These are phyloP conservation scores for Prunus kanzakura DNA, from an alignment of 306 rosid genomes.

Conservation along the genomic window DNA sequence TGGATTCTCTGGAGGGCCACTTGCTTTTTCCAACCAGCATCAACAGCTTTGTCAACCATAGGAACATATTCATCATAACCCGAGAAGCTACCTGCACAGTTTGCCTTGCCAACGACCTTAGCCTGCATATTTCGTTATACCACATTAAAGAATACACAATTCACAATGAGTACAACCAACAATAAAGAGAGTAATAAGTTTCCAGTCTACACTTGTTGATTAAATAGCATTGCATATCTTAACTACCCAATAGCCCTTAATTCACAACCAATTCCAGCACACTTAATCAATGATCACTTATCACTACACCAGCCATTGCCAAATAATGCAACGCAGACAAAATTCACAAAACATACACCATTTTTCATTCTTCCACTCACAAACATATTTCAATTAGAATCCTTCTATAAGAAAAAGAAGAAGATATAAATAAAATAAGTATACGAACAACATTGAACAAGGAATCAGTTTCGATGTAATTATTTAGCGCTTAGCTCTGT, in stretches of 20 bases:
- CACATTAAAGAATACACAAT: slow-evolving; percentile 6
- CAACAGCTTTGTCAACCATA: slow-evolving; percentile 97
- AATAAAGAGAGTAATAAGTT: not conserved
- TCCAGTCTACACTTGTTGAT: not conserved
- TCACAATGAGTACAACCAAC: slow-evolving; percentile 14
- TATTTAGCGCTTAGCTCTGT: not conserved
- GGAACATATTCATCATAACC: slow-evolving; percentile 94
- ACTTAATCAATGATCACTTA: not conserved
- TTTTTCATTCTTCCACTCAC: not conserved
- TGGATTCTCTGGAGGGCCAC: slow-evolving; percentile 45
- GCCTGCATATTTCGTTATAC: slow-evolving; percentile 41
- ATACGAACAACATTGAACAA: not conserved
- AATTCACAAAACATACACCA: not conserved
- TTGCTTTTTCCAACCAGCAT: slow-evolving; percentile 76
- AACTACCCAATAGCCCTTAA: not conserved
- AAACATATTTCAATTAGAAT: not conserved
- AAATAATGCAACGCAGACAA: not conserved
- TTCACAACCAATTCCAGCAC: not conserved
- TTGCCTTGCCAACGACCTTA: slow-evolving; percentile 66
- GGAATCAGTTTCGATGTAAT: not conserved
- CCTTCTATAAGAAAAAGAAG: not conserved
- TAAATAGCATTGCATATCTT: not conserved
- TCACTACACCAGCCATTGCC: no score
- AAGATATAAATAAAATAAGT: not conserved
- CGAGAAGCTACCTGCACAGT: slow-evolving; percentile 51